phyloP scores from a whole-genome alignment of 208 protist species.

The Acanthamoeba triangularis region DNA sequence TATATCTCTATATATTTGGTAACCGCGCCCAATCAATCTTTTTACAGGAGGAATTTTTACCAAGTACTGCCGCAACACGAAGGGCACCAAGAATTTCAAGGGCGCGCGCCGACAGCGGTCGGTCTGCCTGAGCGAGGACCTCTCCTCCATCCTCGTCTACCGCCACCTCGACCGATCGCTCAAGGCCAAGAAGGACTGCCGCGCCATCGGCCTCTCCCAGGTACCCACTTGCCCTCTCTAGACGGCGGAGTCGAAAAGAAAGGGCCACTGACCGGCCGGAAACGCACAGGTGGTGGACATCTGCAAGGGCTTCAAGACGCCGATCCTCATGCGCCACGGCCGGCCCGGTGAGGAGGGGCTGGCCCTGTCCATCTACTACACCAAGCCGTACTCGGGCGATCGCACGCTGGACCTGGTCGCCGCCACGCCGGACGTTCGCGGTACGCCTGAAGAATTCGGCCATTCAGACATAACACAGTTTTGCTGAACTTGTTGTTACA shows the following conservation, averaged over 20 bases:
- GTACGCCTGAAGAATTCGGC: neutral
- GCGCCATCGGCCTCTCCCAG: neutral
- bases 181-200: conserved; percentile 60
- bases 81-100: conserved; percentile 32
- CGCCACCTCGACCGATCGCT: conserved; percentile 41
- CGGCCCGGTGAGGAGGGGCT: neutral
- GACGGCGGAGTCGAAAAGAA: neutral
- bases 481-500: neutral
- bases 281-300: conserved; percentile 58
- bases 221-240: neutral
- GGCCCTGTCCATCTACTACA: conserved; percentile 65
- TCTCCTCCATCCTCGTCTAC: conserved; percentile 30
- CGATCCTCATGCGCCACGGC: conserved; percentile 9
- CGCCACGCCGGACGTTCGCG: neutral
- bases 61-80: conserved; percentile 35
- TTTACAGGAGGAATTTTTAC: conserved; percentile 19
- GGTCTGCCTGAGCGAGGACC: conserved; percentile 16
- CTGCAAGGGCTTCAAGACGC: conserved; percentile 69
- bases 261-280: too few species aligned
- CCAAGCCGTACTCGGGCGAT: conserved; percentile 46
- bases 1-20: too few species aligned
- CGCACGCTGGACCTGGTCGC: conserved; percentile 45
- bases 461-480: neutral
- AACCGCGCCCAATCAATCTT: neutral
- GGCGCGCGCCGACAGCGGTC: neutral